Evolutionary conservation across 2,329 filamentous ascomycete genomes (phyloP).

Genomic region (Stromatinia cepivora): DNA sequence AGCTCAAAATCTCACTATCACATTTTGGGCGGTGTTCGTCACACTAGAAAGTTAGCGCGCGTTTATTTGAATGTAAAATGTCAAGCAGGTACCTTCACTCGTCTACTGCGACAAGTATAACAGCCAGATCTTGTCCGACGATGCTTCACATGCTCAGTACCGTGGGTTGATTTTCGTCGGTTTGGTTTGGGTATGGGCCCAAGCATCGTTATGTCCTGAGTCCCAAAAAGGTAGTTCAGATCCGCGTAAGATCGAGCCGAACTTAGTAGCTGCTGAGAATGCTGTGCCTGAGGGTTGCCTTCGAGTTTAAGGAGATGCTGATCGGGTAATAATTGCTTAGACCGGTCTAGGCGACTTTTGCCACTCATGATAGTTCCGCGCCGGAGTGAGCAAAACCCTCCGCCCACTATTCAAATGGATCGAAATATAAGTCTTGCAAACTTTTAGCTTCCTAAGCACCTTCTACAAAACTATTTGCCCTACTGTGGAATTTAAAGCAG

Average conservation of each 20-base stretch:
- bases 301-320: constrained; percentile 18
- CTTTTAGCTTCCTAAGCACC: constrained; percentile 5
- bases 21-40: constrained; percentile 87
- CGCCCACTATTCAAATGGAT: background rate
- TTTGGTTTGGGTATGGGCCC: constrained; percentile 36
- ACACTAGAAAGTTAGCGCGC: constrained; percentile 60
- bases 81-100: constrained; percentile 68
- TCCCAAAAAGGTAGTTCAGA: constrained; percentile 38
- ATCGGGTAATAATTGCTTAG: constrained; percentile 11
- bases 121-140: constrained; percentile 91
- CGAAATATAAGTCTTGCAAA: background rate
- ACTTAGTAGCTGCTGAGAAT: constrained; percentile 17
- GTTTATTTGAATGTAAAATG: background rate
- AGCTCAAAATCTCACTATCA: constrained; percentile 58
- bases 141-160: constrained; percentile 69
- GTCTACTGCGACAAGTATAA: constrained; percentile 83
- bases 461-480: background rate
- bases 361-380: constrained; percentile 9
- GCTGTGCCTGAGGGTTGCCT: background rate
- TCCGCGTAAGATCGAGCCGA: constrained; percentile 28
- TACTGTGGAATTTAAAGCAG: constrained; percentile 1
- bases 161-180: constrained; percentile 37
- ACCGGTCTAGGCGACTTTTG: constrained; percentile 11
- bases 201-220: constrained; percentile 37
- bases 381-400: background rate